Percentiles rank a stretch among this genome's conserved stretches.
These are phyloP conservation scores for Lanmaoa pseudosensibilis DNA, from an alignment of 768 basidiomycete species.

Conservation along the genomic window DNA sequence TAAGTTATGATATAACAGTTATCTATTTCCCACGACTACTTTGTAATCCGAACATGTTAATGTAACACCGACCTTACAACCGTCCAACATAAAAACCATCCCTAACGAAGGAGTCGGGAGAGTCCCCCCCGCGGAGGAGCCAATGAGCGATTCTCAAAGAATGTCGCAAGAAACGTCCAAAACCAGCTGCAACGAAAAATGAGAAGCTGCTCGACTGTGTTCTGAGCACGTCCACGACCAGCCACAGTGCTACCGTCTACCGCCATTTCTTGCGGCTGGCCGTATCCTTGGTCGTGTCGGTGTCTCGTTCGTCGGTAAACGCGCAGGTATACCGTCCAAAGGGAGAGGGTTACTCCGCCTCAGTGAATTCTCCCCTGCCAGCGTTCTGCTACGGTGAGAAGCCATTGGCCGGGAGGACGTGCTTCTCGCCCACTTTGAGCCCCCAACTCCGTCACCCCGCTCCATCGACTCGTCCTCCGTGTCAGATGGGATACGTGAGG, in stretches of 20 bases:
- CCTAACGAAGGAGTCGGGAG: conserved; percentile 15
- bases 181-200: background rate
- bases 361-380: conserved; percentile 24
- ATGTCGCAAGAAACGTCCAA: conserved; percentile 18
- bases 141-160: background rate
- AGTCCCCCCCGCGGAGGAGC: background rate
- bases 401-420: conserved; percentile 18
- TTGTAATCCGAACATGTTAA: conserved; percentile 11
- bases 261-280: conserved; percentile 35
- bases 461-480: conserved; percentile 36
- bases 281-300: conserved; percentile 62
- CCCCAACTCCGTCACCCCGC: conserved; percentile 26
- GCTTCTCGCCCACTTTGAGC: conserved; percentile 32
- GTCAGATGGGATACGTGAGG: conserved; percentile 26
- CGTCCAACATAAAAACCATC: conserved; percentile 8
- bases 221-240: background rate
- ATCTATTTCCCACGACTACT: conserved; percentile 29
- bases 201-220: background rate
- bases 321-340: conserved; percentile 36
- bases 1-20: conserved; percentile 15
- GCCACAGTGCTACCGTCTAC: conserved; percentile 43
- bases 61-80: conserved; percentile 1
- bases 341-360: conserved; percentile 29
- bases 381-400: conserved; percentile 17
- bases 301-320: conserved; percentile 49